Base-by-base conservation (phyloP, 208 protist genomes). In the Leishmania tarentolae region DNA sequence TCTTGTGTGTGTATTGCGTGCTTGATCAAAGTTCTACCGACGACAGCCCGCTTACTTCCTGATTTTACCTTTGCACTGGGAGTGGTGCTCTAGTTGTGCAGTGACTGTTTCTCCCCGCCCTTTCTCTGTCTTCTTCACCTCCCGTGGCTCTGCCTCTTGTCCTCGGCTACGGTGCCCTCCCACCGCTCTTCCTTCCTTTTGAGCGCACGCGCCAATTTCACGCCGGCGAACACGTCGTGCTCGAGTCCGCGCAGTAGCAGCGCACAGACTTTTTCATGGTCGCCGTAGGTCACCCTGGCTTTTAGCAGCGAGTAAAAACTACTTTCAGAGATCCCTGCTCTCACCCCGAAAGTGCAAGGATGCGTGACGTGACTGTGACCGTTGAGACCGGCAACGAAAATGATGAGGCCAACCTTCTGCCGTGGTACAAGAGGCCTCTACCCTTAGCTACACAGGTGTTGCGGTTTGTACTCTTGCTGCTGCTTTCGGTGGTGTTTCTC, bases 361-460 rank as follows among this genome's bases (percentile, higher is more conserved):
- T 66, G 75, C 35, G 35, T 15, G 3, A 56, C 28, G 44, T 9
- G 13, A 35, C 0, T 7, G 15, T 44, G 15, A n/a, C 21, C 28
- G 66, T 42, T 31, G 59, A 56, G 28, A 70, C 9, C 3, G 35
- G 78, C 44, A 35, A 75, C 35, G 81, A 44, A 19, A 61, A 57
- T 24, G 69, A 71, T 40, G 81, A 80, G 50, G 47, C 66, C 46
- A 2, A 35, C 21, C 56, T 31, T 31, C 31, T 80, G 21, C 83
- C 84, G 15, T 89, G 73, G 78, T 92, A 92, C 83, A 89, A 83
- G 76, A 59, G 77, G 31, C 90, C 91, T 1, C 83, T 97, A 37
- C 92, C 94, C 3, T 87, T 97, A 2, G 72, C 44, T 57, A 97
- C 92, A 53, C 94, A 97, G 75, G 61, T 90, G 7, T 78, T 91